Evolutionary conservation across 352 stramenopile species (phyloP), one percentile per base, ranked within the genome.

Genomic region (Pythium brachiatum): DNA sequence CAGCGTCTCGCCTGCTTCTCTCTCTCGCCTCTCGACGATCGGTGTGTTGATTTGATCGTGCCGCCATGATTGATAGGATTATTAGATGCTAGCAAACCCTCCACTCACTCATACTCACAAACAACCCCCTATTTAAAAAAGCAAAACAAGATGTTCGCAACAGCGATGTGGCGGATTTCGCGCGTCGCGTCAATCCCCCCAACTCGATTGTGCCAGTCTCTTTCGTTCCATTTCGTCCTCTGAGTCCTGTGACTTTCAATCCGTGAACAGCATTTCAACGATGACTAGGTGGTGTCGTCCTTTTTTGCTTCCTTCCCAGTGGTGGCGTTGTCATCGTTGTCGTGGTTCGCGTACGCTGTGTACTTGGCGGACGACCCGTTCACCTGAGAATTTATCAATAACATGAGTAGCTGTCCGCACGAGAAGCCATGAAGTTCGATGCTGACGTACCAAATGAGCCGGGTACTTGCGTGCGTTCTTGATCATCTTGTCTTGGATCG

Each of bases 401-500:
- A n/a, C n/a, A n/a, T n/a, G n/a, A n/a, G n/a, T n/a, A n/a, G n/a
- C n/a, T n/a, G n/a, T n/a, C n/a, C n/a, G n/a, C n/a, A n/a, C n/a
- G n/a, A n/a, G n/a, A n/a, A n/a, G n/a, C n/a, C n/a, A n/a, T n/a
- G n/a, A n/a, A n/a, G n/a, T n/a, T n/a, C n/a, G n/a, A n/a, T n/a
- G n/a, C n/a, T n/a, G 1, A 52, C 38, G 29, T 26, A 75, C 71
- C 46, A 72, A 46, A 31, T 57, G 61, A 8, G 59, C 48, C 74
- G 88, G 86, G 63, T 92, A 97, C 72, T 97, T 97, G 47, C 68
- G 85, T 7, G 75, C 79, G 47, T 96, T 97, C 72, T 93, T 92
- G 58, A 83, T 70, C 50, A 99, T 92, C 72, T 98, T 98, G 65
- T 96, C 86, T 31, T 94, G 81, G 41, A 97, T 84, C 51, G 84